These are phyloP conservation scores for Tetrapisispora arboricola DNA, from an alignment of 805 yeast genomes.

Conservation along the genomic window DNA sequence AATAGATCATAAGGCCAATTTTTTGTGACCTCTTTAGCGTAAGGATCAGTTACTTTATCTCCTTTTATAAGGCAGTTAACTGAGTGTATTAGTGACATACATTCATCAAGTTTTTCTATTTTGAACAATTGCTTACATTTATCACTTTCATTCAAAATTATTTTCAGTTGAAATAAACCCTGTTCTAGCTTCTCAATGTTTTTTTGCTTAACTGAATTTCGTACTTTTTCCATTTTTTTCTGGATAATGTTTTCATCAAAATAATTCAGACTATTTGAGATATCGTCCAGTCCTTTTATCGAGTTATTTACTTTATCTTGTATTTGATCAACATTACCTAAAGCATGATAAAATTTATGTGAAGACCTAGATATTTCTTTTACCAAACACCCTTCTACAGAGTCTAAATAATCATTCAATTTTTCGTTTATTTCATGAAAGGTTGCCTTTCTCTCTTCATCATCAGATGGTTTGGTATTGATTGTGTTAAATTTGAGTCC, in stretches of 20 bases:
- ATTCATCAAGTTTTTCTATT: constrained; percentile 38
- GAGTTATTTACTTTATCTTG: constrained; percentile 45
- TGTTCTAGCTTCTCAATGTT: constrained; percentile 58
- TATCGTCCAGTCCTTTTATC: constrained; percentile 34
- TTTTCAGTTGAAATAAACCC: constrained; percentile 41
- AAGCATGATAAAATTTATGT: constrained; percentile 71
- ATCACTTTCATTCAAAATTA: constrained; percentile 36
- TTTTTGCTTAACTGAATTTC: constrained; percentile 40
- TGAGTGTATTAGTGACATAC: constrained; percentile 48
- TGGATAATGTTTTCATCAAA: constrained; percentile 42
- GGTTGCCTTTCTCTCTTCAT: constrained; percentile 32
- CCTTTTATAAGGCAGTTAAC: constrained; percentile 54
- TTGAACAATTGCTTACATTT: constrained; percentile 21
- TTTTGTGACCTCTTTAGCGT: constrained; percentile 23
- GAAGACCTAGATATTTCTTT: constrained; percentile 79
- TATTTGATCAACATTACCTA: constrained; percentile 65
- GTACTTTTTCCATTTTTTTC: constrained; percentile 41
- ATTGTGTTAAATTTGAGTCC: constrained; percentile 36
- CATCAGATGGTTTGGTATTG: constrained; percentile 24
- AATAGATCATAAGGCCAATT: constrained; percentile 35
- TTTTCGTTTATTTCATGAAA: constrained; percentile 63
- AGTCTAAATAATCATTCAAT: constrained; percentile 72
- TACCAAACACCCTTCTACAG: constrained; percentile 71
- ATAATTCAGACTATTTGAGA: constrained; percentile 37
- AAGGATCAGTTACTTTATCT: constrained; percentile 23